Percentiles rank a stretch among this genome's conserved stretches.
Conservation (phyloP, 257 asterid genomes). For the Solanum corneliomulleri region DNA sequence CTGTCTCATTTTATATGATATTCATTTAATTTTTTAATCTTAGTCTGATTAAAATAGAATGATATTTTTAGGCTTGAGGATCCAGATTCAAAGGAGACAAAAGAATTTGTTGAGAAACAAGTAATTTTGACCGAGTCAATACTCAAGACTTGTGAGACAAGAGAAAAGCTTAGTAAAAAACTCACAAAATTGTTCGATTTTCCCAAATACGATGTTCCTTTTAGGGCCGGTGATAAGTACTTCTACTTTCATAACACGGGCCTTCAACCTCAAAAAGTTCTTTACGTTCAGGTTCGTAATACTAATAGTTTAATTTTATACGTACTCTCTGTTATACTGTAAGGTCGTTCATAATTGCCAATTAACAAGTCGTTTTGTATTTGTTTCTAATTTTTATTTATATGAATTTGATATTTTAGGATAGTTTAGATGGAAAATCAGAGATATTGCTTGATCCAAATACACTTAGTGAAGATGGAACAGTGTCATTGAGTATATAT, state of each 20-base stretch:
- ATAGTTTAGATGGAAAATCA: slow-evolving; percentile 62
- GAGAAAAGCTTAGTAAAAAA: slow-evolving; percentile 57
- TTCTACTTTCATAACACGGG: slow-evolving; percentile 86
- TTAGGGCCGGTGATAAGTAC: slow-evolving; percentile 72
- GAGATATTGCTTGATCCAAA: slow-evolving; percentile 91
- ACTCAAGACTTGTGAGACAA: slow-evolving; percentile 55
- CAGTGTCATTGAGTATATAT: slow-evolving; percentile 49
- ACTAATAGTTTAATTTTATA: neutral
- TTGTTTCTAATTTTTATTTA: neutral
- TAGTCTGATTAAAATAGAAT: no score
- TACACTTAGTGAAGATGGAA: slow-evolving; percentile 73
- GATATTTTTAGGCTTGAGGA: slow-evolving; percentile 74
- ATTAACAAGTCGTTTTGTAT: neutral
- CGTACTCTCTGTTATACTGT: neutral
- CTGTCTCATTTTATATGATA: neutral
- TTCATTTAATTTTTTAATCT: neutral
- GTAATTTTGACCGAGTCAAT: slow-evolving; percentile 60
- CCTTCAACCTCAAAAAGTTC: slow-evolving; percentile 84
- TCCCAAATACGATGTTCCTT: slow-evolving; percentile 77
- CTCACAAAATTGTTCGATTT: slow-evolving; percentile 61
- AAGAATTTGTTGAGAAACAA: slow-evolving; percentile 69
- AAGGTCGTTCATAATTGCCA: neutral
- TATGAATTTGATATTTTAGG: slow-evolving; percentile 21
- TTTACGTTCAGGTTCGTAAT: slow-evolving; percentile 60
- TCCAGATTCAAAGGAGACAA: slow-evolving; percentile 88